Conservation (phyloP, 768 basidiomycete species). For the Suillus hirtellus region DNA sequence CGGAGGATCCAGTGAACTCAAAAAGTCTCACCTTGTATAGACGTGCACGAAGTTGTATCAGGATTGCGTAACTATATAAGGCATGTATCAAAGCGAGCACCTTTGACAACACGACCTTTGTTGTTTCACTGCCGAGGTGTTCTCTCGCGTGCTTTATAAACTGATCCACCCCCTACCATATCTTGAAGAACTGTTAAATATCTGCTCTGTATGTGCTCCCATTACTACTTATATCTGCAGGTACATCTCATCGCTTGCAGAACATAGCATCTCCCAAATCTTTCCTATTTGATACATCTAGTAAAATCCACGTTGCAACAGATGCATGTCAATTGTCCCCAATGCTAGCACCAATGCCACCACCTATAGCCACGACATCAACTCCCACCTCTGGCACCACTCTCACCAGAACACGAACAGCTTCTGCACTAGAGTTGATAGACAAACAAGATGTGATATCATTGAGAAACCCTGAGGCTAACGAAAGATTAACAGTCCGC, state of each 20-base stretch:
- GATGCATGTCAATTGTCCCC: constrained; percentile 53
- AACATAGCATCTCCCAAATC: constrained; percentile 93
- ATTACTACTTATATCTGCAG: not conserved
- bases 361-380: not conserved
- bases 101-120: too few species aligned
- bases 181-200: constrained; percentile 84
- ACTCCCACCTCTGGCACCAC: not conserved
- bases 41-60: too few species aligned
- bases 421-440: too few species aligned
- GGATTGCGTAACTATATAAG: too few species aligned
- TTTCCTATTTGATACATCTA: constrained; percentile 86
- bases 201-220: constrained; percentile 60
- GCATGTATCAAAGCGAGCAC: too few species aligned
- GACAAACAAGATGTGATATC: too few species aligned
- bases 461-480: too few species aligned
- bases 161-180: constrained; percentile 82
- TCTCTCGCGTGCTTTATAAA: constrained; percentile 87
- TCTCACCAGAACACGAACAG: not conserved
- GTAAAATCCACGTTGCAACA: constrained; percentile 89
- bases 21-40: too few species aligned
- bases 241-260: constrained; percentile 38
- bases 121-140: too few species aligned
- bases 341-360: constrained; percentile 12
- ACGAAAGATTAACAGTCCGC: too few species aligned
- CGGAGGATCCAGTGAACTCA: too few species aligned